Base-by-base conservation (phyloP, 2,329 filamentous ascomycete genomes). In the Orbilia ellipsospora region DNA sequence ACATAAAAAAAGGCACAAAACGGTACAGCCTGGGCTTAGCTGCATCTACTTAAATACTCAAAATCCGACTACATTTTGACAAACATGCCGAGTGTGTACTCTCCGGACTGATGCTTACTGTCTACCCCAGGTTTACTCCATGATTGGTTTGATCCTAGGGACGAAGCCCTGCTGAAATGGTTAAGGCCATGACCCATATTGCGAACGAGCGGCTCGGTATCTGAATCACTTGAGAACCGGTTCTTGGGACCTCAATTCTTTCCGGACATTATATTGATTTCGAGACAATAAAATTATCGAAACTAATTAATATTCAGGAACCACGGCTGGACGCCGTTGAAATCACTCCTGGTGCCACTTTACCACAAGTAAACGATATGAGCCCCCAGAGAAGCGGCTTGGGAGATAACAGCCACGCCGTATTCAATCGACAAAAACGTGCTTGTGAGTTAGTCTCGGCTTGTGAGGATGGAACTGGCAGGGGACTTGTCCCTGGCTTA, bases 61-160 rank as follows among this genome's bases (percentile, higher is more conserved):
- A 6, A 36, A 36, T 36, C 10, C 31, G 31, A 36, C 31, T 36
- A 36, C 6, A 2, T 36, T 1, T 36, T 36, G 31, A 36, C 31
- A 36, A 36, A 36, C 31, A 36, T 36, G 10, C 31, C 31, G 10
- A 10, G 31, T 36, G 31, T 36, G 31, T 36, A 36, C 31, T 10
- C 6, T 36, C 31, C 10, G 31, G 31, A 36, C 10, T 36, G 31
- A 36, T 36, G 31, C 31, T 36, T 61, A 45, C 62, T 66, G 44
- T 61, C 56, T 74, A 74, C 70, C 70, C 70, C 70, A 74, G 70
- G 63, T 74, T 74, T 74, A 63, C 63, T 68, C 57, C 63, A 67
- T 67, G 52, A 51, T 63, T 73, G 31, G 31, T 36, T 36, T 36
- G 31, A 36, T 36, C 67, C 63, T 66, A 57, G 69, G 69, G 69